phyloP scores from a whole-genome alignment of 768 basidiomycete genomes.

The Multifurca ochricompacta region DNA sequence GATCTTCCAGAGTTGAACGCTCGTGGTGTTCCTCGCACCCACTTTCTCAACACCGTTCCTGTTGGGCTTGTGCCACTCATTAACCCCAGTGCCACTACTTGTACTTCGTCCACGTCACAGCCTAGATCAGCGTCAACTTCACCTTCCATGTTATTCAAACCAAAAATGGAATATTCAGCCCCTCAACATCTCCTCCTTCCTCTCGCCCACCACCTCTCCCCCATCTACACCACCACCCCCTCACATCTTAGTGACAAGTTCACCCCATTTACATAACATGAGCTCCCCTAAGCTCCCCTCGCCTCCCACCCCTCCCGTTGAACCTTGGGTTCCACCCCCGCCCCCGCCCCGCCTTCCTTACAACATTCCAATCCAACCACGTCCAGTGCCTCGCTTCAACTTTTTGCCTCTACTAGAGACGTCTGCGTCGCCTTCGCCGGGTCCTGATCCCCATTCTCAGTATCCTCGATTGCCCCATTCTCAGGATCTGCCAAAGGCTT shows the following conservation, averaged over 20 bases:
- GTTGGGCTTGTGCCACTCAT: constrained; percentile 20
- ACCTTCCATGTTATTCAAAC: not conserved
- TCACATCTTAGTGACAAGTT: not conserved
- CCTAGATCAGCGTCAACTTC: not conserved
- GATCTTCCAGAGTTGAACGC: constrained; percentile 11
- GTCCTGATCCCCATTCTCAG: not conserved
- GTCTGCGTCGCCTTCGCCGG: not conserved
- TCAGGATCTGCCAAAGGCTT: not conserved
- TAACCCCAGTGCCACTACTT: no score
- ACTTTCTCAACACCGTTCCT: constrained; percentile 16
- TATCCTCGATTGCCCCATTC: not conserved
- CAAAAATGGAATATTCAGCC: constrained; percentile 1
- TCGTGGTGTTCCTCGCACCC: constrained; percentile 16
- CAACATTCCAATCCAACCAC: constrained; percentile 12
- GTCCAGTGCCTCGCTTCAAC: constrained; percentile 15
- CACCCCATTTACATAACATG: not conserved
- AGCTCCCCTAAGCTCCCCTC: not conserved
- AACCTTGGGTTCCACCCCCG: constrained; percentile 13
- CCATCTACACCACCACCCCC: constrained; percentile 17
- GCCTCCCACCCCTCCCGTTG: not conserved
- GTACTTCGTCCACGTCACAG: not conserved
- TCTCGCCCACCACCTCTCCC: constrained; percentile 9
- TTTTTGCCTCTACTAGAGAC: constrained; percentile 19
- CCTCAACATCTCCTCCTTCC: not conserved
- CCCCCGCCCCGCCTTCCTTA: constrained; percentile 16